These are phyloP conservation scores for Jackrogersella minutella DNA, from an alignment of 495 filamentous ascomycete species.

Conservation along the genomic window DNA sequence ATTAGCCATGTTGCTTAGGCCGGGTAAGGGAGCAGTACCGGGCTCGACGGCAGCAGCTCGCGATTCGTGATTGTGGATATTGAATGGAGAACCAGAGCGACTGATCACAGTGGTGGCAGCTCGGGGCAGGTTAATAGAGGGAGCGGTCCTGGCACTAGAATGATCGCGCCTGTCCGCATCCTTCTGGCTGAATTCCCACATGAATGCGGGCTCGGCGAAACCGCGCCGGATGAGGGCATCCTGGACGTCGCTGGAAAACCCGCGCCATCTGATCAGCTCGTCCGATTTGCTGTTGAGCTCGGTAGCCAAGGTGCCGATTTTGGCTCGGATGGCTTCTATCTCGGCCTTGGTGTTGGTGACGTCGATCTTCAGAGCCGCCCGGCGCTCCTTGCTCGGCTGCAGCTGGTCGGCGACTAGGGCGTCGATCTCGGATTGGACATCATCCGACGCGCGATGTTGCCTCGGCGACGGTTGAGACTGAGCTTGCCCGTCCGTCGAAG, in stretches of 20 bases:
- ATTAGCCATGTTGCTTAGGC: background rate
- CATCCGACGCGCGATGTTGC: background rate
- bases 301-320: background rate
- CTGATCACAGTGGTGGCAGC: background rate
- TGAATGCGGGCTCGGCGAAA: background rate
- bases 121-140: background rate
- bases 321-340: background rate
- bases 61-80: background rate
- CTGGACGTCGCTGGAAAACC: background rate
- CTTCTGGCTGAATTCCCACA: slow-evolving; percentile 1
- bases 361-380: background rate
- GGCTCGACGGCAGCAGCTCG: background rate
- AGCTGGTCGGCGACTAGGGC: background rate
- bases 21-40: background rate
- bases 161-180: background rate
- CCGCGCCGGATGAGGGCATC: background rate
- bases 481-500: background rate
- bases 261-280: background rate
- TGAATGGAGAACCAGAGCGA: background rate
- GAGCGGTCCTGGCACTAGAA: background rate
- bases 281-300: background rate
- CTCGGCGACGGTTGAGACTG: background rate
- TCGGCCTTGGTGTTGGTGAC: background rate
- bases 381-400: background rate
- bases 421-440: background rate